These are phyloP conservation scores for Nicotiana attenuata DNA, from an alignment of 257 asterid species.

Conservation along the genomic window DNA sequence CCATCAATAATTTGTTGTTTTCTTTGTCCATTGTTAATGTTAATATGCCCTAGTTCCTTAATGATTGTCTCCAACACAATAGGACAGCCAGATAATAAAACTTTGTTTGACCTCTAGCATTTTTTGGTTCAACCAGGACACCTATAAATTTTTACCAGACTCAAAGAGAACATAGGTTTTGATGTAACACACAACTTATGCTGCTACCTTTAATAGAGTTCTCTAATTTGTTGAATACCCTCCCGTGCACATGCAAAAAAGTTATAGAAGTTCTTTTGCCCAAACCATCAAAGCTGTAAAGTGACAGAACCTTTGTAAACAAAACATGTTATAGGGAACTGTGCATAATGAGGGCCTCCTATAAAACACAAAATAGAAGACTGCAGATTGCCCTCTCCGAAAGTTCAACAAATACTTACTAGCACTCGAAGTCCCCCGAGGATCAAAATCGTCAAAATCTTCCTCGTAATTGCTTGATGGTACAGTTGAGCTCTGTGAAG, in stretches of 20 bases:
- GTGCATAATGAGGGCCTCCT: not conserved
- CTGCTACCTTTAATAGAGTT: not conserved
- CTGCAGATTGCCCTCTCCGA: not conserved
- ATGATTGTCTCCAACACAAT: not conserved
- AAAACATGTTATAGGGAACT: constrained; percentile 6
- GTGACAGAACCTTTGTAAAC: not conserved
- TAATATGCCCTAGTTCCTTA: not conserved
- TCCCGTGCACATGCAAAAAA: not conserved
- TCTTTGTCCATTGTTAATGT: not conserved
- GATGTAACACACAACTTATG: not conserved
- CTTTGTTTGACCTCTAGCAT: not conserved
- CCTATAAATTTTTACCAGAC: not conserved
- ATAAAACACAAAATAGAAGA: not conserved
- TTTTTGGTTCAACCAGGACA: not conserved
- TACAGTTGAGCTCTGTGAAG: constrained; percentile 40
- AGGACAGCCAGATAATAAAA: not conserved
- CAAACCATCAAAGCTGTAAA: not conserved
- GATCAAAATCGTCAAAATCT: constrained; percentile 90
- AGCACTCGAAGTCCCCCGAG: constrained; percentile 70
- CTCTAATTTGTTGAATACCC: not conserved
- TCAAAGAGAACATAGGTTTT: not conserved
- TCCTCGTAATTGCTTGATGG: constrained; percentile 49
- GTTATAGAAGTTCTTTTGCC: not conserved
- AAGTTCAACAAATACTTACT: constrained; percentile 49
- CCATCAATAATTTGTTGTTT: no score